Conservation (phyloP, 164 flowering plant genomes). For the Vitis amurensis region DNA sequence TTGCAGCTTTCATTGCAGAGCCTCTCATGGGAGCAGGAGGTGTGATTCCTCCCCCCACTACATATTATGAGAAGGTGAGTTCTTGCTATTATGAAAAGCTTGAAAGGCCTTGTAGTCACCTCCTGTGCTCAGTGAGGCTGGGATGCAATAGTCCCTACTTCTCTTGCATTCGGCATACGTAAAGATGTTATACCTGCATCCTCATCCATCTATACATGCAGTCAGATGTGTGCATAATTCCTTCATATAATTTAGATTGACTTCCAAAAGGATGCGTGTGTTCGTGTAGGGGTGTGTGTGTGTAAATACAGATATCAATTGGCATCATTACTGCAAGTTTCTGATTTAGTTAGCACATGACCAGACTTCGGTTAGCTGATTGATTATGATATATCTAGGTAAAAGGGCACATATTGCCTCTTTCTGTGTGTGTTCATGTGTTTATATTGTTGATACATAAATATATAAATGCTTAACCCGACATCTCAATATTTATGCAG, state of each 20-base stretch:
- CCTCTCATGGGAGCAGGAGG: conserved; percentile 99
- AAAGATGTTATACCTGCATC: not conserved
- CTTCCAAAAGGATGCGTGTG: not conserved
- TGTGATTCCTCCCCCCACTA: conserved; percentile 91
- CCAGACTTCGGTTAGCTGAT: too few relatives aligned
- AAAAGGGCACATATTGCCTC: too few relatives aligned
- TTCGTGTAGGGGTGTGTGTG: not conserved
- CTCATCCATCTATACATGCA: too few relatives aligned
- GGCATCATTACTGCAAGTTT: not conserved
- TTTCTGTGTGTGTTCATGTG: too few relatives aligned
- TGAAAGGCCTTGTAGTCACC: too few relatives aligned
- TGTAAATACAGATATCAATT: not conserved
- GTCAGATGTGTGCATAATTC: too few relatives aligned
- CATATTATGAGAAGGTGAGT: conserved; percentile 91
- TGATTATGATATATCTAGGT: too few relatives aligned
- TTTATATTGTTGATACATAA: too few relatives aligned
- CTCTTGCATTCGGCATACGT: not conserved
- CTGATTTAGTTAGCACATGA: too few relatives aligned
- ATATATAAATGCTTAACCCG: not conserved
- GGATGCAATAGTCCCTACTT: too few relatives aligned
- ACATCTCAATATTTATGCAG: conserved; percentile 34
- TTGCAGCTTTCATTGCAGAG: conserved; percentile 99
- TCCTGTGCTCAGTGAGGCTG: too few relatives aligned
- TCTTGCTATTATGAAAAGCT: not conserved
- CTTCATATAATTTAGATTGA: too few relatives aligned